Percentiles rank a stretch among this genome's conserved stretches.
Conservation (phyloP, 257 asterid species). For the Solanum pimpinellifolium region DNA sequence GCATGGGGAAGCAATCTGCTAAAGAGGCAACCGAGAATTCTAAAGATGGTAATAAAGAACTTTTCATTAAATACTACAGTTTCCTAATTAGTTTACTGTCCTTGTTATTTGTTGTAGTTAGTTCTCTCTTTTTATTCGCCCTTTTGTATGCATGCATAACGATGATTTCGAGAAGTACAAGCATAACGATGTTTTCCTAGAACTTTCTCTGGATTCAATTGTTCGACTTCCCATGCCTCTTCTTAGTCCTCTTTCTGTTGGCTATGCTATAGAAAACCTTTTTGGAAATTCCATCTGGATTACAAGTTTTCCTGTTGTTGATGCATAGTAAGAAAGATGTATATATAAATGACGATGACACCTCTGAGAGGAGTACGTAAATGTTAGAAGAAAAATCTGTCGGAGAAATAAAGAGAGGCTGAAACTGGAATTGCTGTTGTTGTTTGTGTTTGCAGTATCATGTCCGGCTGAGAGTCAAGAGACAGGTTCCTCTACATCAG, state of each 20-base stretch:
- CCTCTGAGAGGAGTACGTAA: background rate
- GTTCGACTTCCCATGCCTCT: background rate
- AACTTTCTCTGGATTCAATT: background rate
- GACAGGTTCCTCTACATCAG: slow-evolving; percentile 64
- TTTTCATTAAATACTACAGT: background rate
- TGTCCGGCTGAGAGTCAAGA: slow-evolving; percentile 80
- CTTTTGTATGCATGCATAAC: background rate
- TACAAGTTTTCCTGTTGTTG: background rate
- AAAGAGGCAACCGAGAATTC: slow-evolving; percentile 68
- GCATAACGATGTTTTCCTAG: background rate
- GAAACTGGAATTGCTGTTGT: background rate
- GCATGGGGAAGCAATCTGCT: slow-evolving; percentile 73
- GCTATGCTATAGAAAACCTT: background rate
- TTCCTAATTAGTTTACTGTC: background rate
- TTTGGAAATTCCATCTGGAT: background rate
- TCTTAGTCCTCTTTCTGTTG: background rate
- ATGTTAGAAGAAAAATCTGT: background rate
- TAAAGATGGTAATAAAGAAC: slow-evolving; percentile 50
- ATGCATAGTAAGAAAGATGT: background rate
- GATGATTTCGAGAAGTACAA: background rate
- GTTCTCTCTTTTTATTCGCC: background rate
- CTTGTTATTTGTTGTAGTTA: background rate
- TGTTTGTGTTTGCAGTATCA: slow-evolving; percentile 39
- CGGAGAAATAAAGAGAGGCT: background rate
- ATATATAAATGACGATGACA: background rate